Evolutionary conservation across 768 basidiomycete species (phyloP), one percentile per base, ranked within the genome.

Genomic region (Amanita thiersii): DNA sequence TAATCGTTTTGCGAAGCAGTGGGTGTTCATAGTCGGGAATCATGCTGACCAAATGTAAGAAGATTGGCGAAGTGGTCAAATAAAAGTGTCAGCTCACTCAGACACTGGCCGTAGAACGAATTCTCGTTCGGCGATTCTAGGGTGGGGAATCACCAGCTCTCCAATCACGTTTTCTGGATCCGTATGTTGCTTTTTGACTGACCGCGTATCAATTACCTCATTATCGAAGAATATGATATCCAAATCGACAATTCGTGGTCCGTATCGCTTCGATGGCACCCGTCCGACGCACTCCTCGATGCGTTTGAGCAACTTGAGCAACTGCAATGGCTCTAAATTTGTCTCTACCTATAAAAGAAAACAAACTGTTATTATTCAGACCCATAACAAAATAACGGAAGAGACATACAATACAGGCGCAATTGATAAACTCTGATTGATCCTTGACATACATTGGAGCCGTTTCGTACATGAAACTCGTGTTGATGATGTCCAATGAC

Each of bases 371-470:
- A 18, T 39, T 25, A 40, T 18, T 30, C 21, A 39, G 37, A 19
- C 15, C 5, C 11, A 5, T 14, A 30, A 38, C 40, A 11, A 25
- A 35, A 19, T 23, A 33, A 31, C 28, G 33, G 19, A 35, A 34
- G 34, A 38, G 29, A 69, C 86, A 44, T 47, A 94, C 93, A 60
- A 90, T 65, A 47, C 90, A 86, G n/a, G 87, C 88, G 49, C 87
- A 86, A 53, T 97, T 99, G 45, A 86, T 73, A 61, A 97, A 98
- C 25, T 69, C 64, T 9, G 82, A 85, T 57, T 99, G 96, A 44
- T 96, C 83, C 8, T 76, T 76, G 31, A 94, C 84, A 56, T 99
- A 98, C 96, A 99, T 98, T 0, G 96, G 89, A 8, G 81, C 70
- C 14, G 86, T 92, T 61, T 97, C 86, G 56, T 97, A 98, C 65